phyloP scores from a whole-genome alignment of 371 early-diverging fungal genomes.

The Mortierella sp. region DNA sequence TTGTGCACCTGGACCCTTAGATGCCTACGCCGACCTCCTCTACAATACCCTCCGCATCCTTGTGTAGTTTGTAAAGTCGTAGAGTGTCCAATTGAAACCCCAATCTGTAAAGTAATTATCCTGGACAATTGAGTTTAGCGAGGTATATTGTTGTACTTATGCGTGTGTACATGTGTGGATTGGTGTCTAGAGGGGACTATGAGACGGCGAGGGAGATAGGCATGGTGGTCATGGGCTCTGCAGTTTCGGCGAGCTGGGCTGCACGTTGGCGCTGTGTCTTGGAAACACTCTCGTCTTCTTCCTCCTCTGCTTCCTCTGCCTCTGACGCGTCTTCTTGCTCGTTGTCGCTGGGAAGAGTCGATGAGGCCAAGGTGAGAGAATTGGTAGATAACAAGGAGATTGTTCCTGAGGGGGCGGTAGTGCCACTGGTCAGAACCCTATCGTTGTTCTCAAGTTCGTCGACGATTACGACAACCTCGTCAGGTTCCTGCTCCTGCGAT shows the following conservation, averaged over 20 bases:
- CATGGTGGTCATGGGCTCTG: slow-evolving; percentile 1
- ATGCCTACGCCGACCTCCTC: slow-evolving; percentile 66
- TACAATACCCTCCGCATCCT: slow-evolving; percentile 62
- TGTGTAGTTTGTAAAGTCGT: background rate
- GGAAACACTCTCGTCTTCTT: background rate
- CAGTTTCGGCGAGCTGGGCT: background rate
- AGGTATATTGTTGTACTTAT: background rate
- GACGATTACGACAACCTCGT: background rate
- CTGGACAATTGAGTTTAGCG: too few species aligned
- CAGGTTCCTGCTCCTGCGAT: background rate
- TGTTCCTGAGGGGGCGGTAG: background rate
- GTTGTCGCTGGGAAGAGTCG: background rate
- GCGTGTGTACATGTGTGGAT: background rate
- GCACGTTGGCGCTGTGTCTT: background rate
- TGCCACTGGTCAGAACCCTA: background rate
- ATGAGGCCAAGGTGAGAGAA: background rate
- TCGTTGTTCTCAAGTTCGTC: background rate
- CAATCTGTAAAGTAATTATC: too few species aligned
- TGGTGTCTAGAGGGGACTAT: background rate
- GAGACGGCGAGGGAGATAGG: slow-evolving; percentile 21
- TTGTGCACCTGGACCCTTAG: slow-evolving; percentile 76
- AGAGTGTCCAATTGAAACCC: too few species aligned
- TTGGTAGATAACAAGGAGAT: too few species aligned
- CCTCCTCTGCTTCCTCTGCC: background rate
- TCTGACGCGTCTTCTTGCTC: background rate